Evolutionary conservation across 768 basidiomycete genomes (phyloP), one percentile per base, ranked within the genome.

Genomic region (Sarcomyxa edulis): DNA sequence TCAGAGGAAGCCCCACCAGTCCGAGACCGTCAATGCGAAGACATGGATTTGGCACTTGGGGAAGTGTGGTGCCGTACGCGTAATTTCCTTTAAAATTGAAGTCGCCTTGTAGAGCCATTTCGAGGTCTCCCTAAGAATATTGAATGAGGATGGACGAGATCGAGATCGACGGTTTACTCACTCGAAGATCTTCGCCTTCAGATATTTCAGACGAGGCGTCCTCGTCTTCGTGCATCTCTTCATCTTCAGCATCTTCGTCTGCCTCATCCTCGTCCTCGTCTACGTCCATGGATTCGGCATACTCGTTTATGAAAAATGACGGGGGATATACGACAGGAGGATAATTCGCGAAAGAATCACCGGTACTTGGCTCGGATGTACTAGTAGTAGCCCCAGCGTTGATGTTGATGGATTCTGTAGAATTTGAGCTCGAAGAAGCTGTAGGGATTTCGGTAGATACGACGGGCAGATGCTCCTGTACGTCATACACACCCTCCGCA

Each of bases 1-100:
- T 64, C 1, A 74, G 52, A 3, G 74, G 72, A 14, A 72, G 59
- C 1, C 66, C 69, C 24, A 74, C 44, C n/a, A 52, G 25, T 1
- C 74, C 72, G 15, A 71, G 32, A 11, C 61, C 66, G 1, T 58
- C 56, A 22, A 73, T 57, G 14, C 45, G 37, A 2, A 74, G 50
- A 24, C 53, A 53, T 3, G 72, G 71, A 51, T 72, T 70, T 1
- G 65, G 69, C 6, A 65, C 61, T 6, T 56, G 33, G 6, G 53
- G 33, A 12, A 41, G 44, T 3, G 43, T 22, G 7, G 35, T 23
- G 4, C 44, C 43, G 37, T 60, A 61, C 21, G 59, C 61, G 39
- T 54, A 68, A 12, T 49, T 47, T 6, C 68, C 65, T 21, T 50
- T 47, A 45, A 63, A 64, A 5, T 58, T 40, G 16, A 64, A 58